Percentiles rank a stretch among this genome's conserved stretches.
phyloP scores from a whole-genome alignment of 129 eudicot genomes.

The carrot (Daucus carota) region DNA sequence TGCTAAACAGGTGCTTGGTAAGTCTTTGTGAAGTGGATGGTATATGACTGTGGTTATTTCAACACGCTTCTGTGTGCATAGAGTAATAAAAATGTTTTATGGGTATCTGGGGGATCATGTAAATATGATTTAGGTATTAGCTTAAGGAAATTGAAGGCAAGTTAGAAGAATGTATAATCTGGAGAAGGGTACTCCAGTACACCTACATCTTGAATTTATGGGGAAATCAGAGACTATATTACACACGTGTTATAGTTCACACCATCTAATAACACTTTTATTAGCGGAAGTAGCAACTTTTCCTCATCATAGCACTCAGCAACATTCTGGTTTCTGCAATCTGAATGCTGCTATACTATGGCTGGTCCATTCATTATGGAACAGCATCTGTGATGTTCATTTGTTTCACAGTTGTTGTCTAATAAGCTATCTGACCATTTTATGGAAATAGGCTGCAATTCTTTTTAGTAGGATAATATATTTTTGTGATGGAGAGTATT shows the following conservation, averaged over 20 bases:
- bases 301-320: background rate
- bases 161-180: background rate
- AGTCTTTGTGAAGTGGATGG: slow-evolving; percentile 18
- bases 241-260: background rate
- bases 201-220: background rate
- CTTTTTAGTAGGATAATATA: background rate
- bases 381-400: background rate
- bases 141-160: background rate
- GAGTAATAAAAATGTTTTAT: background rate
- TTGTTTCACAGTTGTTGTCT: background rate
- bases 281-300: background rate
- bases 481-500: background rate
- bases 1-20: slow-evolving; percentile 91
- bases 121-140: background rate
- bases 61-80: background rate
- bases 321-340: background rate
- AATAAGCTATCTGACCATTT: background rate
- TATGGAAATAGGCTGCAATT: background rate
- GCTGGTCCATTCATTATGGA: background rate
- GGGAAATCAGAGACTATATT: background rate
- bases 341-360: background rate
- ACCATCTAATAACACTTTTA: background rate
- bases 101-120: background rate
- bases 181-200: background rate
- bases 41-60: background rate